Evolutionary conservation across 305 asterid species (phyloP).

Genomic region (Fraxinus baroniana): DNA sequence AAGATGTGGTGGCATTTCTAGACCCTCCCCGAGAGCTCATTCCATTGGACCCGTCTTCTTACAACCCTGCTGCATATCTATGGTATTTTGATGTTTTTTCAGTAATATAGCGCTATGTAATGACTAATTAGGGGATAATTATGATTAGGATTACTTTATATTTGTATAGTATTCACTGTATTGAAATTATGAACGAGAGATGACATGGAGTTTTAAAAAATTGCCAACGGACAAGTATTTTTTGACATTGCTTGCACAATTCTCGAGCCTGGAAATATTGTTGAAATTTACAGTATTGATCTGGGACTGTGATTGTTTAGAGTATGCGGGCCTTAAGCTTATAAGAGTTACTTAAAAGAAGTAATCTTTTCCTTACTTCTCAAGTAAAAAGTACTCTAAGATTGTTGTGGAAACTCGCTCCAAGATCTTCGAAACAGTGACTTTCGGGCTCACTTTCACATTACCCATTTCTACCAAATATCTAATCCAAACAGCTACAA

Average conservation of each 20-base stretch:
- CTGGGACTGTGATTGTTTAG: neutral
- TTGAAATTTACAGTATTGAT: neutral
- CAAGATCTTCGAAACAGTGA: no score
- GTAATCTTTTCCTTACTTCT: neutral
- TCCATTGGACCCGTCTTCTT: conserved; percentile 78
- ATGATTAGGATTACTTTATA: neutral
- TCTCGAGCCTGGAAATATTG: neutral
- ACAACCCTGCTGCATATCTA: conserved; percentile 73
- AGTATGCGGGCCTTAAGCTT: neutral
- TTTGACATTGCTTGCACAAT: neutral
- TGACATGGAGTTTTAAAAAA: neutral
- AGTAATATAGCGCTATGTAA: neutral
- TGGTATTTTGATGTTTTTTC: conserved; percentile 38
- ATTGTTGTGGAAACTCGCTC: no score
- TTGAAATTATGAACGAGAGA: neutral
- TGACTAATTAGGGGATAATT: neutral
- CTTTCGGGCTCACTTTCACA: no score
- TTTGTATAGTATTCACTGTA: neutral
- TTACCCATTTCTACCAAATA: no score
- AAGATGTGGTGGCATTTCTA: conserved; percentile 66
- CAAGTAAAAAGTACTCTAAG: neutral
- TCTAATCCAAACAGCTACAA: no score
- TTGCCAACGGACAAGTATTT: neutral
- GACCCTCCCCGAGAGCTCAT: conserved; percentile 74
- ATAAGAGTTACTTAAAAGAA: neutral